phyloP scores from a whole-genome alignment of 2,329 filamentous ascomycete species.

The Alternaria ventricosa region DNA sequence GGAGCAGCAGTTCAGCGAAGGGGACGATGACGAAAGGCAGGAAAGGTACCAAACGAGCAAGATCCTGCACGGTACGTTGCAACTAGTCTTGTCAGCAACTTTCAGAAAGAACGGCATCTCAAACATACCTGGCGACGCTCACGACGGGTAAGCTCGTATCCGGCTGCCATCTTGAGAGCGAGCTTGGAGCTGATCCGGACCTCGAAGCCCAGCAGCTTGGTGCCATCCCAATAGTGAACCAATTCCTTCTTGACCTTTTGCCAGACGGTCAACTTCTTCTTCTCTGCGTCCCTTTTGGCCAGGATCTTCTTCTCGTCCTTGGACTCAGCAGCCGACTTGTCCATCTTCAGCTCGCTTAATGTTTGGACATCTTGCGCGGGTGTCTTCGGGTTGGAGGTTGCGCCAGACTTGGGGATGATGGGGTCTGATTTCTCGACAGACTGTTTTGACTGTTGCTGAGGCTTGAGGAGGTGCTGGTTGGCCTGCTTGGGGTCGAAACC shows the following conservation, averaged over 20 bases:
- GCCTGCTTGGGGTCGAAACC: constrained; percentile 91
- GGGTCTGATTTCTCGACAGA: constrained; percentile 39
- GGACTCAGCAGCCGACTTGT: constrained; percentile 60
- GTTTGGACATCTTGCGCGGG: constrained; percentile 55
- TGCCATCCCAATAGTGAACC: constrained; percentile 97
- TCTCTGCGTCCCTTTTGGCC: constrained; percentile 68
- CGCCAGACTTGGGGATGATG: constrained; percentile 45
- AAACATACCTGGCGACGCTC: constrained; percentile 78
- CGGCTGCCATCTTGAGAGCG: constrained; percentile 95
- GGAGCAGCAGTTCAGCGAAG: constrained; percentile 90
- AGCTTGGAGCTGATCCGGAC: constrained; percentile 90
- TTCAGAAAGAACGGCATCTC: not conserved
- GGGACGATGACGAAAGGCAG: constrained; percentile 97
- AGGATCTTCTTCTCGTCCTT: constrained; percentile 62
- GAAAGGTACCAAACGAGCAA: constrained; percentile 91
- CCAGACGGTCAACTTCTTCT: constrained; percentile 85
- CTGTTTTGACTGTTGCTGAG: constrained; percentile 29
- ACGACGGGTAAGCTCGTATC: constrained; percentile 93
- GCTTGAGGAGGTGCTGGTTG: constrained; percentile 76
- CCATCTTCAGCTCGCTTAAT: constrained; percentile 68
- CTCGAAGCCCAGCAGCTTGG: constrained; percentile 90
- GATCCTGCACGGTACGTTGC: constrained; percentile 89
- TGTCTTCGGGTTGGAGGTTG: constrained; percentile 57
- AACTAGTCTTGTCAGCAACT: constrained; percentile 57
- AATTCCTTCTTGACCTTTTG: constrained; percentile 95